Conservation (phyloP, 345 rosid genomes). For the Populus simonii region DNA sequence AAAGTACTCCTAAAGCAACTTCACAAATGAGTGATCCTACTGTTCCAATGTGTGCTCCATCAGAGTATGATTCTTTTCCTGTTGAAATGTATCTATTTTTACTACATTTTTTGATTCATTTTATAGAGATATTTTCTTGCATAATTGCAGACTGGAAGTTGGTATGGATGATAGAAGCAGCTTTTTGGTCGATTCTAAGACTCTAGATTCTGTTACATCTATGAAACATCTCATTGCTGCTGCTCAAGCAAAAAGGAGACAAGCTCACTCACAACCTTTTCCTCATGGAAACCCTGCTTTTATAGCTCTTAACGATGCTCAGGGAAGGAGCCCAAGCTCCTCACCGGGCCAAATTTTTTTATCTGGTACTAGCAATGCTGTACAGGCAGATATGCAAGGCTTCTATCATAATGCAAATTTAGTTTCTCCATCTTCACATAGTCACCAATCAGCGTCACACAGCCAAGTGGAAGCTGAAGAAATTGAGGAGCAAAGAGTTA, state of each 20-base stretch:
- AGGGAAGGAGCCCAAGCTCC: constrained; percentile 53
- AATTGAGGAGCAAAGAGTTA: constrained; percentile 58
- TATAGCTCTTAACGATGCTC: constrained; percentile 33
- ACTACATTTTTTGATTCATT: neutral
- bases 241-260: constrained; percentile 86
- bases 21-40: constrained; percentile 33
- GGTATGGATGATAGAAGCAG: constrained; percentile 38
- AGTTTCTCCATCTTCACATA: constrained; percentile 48
- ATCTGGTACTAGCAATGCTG: constrained; percentile 36
- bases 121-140: neutral
- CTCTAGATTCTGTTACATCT: constrained; percentile 57
- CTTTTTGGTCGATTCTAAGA: constrained; percentile 42
- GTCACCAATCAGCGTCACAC: constrained; percentile 36
- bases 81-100: constrained; percentile 40
- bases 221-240: constrained; percentile 91
- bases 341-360: constrained; percentile 43
- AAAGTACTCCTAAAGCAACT: constrained; percentile 46
- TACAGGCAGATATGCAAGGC: constrained; percentile 43
- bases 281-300: constrained; percentile 40
- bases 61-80: constrained; percentile 34
- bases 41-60: constrained; percentile 37
- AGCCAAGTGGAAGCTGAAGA: constrained; percentile 55
- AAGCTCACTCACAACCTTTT: constrained; percentile 59
- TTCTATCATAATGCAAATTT: constrained; percentile 32
- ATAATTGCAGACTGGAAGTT: constrained; percentile 41